phyloP scores from a whole-genome alignment of 176 grass and related monocot species.

The Panicum miliaceum region DNA sequence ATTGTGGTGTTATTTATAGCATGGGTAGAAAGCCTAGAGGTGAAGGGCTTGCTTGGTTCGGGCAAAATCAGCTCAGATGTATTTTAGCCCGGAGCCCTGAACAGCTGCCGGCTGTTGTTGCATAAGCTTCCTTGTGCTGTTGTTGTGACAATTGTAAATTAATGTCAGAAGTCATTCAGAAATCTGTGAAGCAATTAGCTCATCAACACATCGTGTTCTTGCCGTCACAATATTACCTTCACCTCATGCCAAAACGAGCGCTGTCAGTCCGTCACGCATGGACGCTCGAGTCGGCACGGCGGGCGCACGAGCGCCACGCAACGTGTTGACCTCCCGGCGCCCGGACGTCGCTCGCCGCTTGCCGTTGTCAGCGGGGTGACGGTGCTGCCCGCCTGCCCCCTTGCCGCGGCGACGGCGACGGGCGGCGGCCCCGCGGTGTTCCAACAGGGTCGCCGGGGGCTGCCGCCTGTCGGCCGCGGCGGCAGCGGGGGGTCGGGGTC shows the following conservation, averaged over 20 bases:
- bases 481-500: background rate
- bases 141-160: conserved; percentile 55
- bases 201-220: background rate
- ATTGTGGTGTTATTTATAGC: conserved; percentile 58
- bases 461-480: background rate
- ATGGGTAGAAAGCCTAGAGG: conserved; percentile 2
- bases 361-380: conserved; percentile 13
- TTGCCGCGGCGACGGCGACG: background rate
- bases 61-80: conserved; percentile 30
- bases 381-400: background rate
- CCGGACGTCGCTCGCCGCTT: background rate
- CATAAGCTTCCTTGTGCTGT: conserved; percentile 14
- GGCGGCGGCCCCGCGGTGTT: background rate
- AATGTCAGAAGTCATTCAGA: conserved; percentile 37
- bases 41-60: conserved; percentile 11
- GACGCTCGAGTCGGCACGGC: background rate
- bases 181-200: background rate
- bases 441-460: background rate
- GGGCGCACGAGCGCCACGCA: background rate
- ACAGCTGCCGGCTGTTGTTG: conserved; percentile 29
- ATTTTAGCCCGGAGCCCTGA: background rate
- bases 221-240: background rate
- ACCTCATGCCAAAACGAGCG: background rate
- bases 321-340: background rate
- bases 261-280: background rate